Percentiles rank a stretch among this genome's conserved stretches.
Conservation (phyloP, 2,329 filamentous ascomycete species). For the Chaetomium olivaceum region DNA sequence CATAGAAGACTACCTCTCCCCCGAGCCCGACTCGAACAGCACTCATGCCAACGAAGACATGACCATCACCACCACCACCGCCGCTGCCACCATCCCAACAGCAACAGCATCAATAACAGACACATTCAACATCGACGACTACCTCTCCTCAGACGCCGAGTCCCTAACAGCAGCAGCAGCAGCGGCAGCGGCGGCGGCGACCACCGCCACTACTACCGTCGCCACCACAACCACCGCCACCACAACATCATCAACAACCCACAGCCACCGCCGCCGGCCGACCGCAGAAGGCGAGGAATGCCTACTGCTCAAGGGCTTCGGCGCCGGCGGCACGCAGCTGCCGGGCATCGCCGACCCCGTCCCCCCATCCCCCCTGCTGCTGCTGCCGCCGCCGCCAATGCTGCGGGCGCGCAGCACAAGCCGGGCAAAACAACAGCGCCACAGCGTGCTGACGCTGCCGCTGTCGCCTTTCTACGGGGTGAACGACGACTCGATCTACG, state of each 20-base stretch:
- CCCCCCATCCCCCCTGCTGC: background rate
- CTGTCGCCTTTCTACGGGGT: background rate
- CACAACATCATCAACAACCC: slow-evolving; percentile 12
- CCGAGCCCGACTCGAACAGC: background rate
- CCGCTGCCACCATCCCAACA: slow-evolving; percentile 7
- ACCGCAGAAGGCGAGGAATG: slow-evolving; percentile 40
- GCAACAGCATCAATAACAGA: slow-evolving; percentile 3
- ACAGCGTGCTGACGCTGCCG: background rate
- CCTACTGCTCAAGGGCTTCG: slow-evolving; percentile 43
- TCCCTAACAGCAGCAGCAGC: slow-evolving; percentile 32
- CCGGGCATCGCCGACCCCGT: slow-evolving; percentile 38
- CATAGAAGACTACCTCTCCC: slow-evolving; percentile 1
- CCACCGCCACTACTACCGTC: background rate
- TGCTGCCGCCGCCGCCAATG: background rate
- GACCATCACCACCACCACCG: slow-evolving; percentile 8
- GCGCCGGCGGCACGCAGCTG: slow-evolving; percentile 38
- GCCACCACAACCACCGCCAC: background rate
- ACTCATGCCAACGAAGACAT: background rate
- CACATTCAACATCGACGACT: slow-evolving; percentile 43
- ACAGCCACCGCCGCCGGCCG: slow-evolving; percentile 20
- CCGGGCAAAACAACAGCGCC: background rate
- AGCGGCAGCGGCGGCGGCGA: slow-evolving; percentile 16
- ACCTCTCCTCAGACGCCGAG: slow-evolving; percentile 43
- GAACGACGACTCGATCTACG: background rate
- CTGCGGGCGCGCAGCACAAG: too few species aligned